Evolutionary conservation across 306 rosid species (phyloP), one percentile per base, ranked within the genome.

Genomic region (Fagus sylvatica): DNA sequence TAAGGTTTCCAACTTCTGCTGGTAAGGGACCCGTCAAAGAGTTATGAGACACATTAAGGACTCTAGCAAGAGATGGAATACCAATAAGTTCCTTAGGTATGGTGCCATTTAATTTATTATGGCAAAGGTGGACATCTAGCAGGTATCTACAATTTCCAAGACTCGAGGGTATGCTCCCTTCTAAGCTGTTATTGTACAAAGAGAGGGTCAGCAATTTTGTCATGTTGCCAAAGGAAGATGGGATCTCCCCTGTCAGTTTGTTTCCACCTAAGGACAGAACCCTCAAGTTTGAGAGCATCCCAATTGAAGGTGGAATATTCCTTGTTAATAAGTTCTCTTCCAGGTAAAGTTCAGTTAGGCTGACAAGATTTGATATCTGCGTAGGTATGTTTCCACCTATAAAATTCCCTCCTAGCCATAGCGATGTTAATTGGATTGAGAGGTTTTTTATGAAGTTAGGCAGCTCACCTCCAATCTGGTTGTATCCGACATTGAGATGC

Each of bases 31-130:
- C 41, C 3, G 67, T 60, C 67, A 60, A 12, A 12, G 41, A 60
- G 19, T 60, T 60, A 60, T 60, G 41, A 5, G 67, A 60, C 67
- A 60, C 41, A 60, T 13, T 60, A 60, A 60, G 40, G 41, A 12
- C 9, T 60, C 10, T 3, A 60, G 41, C 13, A 60, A 60, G 65
- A 30, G 65, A 34, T 9, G 36, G 65, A 9, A 60, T 39, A 1
- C 41, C 11, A 33, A 60, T n/a, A 37, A 60, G 40, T 60, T 32
- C 7, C 41, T 1, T 5, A 0, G 67, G 40, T 60, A 60, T 60
- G 39, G n/a, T 60, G 67, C 67, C 67, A 33, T 60, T 60, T 60
- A 60, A 12, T 60, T 60, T 60, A 13, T 60, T 60, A 32, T 32
- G 19, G 67, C 3, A 4, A 32, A 60, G 33, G 39, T 2, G 7